Base-by-base conservation (phyloP, 305 asterid species). In the Fraxinus xanthoxyloides region DNA sequence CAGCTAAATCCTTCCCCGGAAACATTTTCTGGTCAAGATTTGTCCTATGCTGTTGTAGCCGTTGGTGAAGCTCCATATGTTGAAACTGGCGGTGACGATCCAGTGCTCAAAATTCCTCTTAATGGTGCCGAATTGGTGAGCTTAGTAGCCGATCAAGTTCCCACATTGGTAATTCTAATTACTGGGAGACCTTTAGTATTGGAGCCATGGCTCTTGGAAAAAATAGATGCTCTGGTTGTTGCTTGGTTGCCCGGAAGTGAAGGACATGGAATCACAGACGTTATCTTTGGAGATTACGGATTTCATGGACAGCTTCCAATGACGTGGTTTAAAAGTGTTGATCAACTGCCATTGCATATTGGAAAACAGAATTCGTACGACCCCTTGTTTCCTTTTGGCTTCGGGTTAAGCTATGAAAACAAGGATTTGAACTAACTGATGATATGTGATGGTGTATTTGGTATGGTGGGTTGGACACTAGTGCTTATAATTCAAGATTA, bases 221-320 rank as follows among this genome's bases (percentile, higher is more conserved):
- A 91, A 84, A 86, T 86, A 19, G 95, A 92, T 0, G 95, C 93
- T 10, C 86, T 94, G 1, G 89, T 93, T 51, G 94, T 95, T 75
- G 97, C 97, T 43, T 94, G 98, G 98, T 85, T 94, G 32, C 98
- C 98, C 0, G 97, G 98, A 31, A 93, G 87, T 78, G 97, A 94
- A 90, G 96, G 97, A 36, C 81, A 67, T 0, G 98, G 97, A 21
- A 79, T 94, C 65, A 78, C 87, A 3, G 97, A 94, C 79, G 96
- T 89, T 31, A 88, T 94, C 15, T 93, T 92, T 17, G 98, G 98
- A 30, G 95, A 93, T 83, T 81, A 86, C 72, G 94, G 84, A 8
- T 94, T 93, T 80, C 92, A 89, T 80, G 98, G 98, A 80, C 87
- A 84, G 79, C 92, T 93, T 19, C 97, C 97, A 0, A 30, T 87